These are phyloP conservation scores for Penicillium verhagenii DNA, from an alignment of 495 filamentous ascomycete species.

Conservation along the genomic window DNA sequence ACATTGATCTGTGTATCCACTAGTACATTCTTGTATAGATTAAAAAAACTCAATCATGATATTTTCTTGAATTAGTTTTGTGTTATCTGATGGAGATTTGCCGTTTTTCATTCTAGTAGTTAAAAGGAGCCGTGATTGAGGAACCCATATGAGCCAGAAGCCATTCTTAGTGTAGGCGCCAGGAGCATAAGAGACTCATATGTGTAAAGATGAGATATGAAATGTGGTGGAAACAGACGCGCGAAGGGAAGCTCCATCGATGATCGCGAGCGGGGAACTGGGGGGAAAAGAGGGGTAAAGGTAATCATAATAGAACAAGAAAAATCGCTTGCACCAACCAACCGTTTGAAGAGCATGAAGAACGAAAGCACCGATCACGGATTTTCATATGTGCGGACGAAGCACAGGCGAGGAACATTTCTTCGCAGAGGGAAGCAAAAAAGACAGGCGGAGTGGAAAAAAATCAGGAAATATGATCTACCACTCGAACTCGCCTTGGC, in stretches of 20 bases:
- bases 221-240: not conserved
- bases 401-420: constrained; percentile 1
- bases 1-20: not conserved
- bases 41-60: not conserved
- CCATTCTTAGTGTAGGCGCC: constrained; percentile 18
- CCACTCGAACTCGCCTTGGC: constrained; percentile 96
- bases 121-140: constrained; percentile 6
- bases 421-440: not conserved
- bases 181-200: constrained; percentile 17
- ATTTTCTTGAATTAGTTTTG: constrained; percentile 7
- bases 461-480: constrained; percentile 45
- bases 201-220: constrained; percentile 4
- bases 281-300: constrained; percentile 5
- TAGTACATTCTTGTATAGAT: not conserved
- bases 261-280: not conserved
- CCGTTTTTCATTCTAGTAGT: constrained; percentile 24
- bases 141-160: constrained; percentile 7
- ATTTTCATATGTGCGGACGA: constrained; percentile 16
- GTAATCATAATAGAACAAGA: constrained; percentile 12
- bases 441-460: not conserved
- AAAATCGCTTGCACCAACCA: constrained; percentile 17
- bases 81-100: constrained; percentile 6
- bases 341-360: constrained; percentile 14
- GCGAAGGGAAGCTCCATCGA: not conserved
- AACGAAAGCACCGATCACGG: not conserved